Conservation (phyloP, 306 rosid species). For the Cicer judaicum region DNA sequence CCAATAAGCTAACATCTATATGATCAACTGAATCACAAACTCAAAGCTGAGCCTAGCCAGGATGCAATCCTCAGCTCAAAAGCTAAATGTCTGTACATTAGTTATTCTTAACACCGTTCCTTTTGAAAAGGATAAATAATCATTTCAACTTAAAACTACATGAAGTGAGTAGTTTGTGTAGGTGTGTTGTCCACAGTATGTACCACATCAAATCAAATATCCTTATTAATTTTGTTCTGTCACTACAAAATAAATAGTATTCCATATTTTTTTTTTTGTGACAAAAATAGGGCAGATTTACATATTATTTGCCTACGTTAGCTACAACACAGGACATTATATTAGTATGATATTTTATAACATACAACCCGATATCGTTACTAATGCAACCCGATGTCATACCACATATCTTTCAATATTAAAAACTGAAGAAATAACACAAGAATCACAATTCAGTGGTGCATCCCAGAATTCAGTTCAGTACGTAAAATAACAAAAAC, state of each 20-base stretch:
- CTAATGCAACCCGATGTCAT: neutral
- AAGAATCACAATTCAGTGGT: conserved; percentile 21
- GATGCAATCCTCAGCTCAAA: conserved; percentile 16
- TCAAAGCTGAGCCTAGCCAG: conserved; percentile 9
- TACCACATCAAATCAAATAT: neutral
- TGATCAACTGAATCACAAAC: neutral
- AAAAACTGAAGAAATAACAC: conserved; percentile 7
- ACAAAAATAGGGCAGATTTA: neutral
- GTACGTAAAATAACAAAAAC: conserved; percentile 19
- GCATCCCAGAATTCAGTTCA: conserved; percentile 9
- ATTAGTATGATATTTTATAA: conserved; percentile 19
- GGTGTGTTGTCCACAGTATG: neutral
- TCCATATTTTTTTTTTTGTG: neutral
- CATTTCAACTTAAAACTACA: neutral
- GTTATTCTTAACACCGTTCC: neutral
- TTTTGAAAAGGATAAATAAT: neutral
- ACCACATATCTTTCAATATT: neutral
- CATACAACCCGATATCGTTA: neutral
- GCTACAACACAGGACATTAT: neutral
- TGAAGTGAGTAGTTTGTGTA: conserved; percentile 13
- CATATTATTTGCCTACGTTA: neutral
- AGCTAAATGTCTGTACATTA: neutral
- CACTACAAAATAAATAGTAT: conserved; percentile 22
- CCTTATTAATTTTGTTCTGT: conserved; percentile 25
- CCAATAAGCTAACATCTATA: conserved; percentile 27